These are phyloP conservation scores for Gaertneriomyces sp. DNA, from an alignment of 192 early-diverging fungal species.

Conservation along the genomic window DNA sequence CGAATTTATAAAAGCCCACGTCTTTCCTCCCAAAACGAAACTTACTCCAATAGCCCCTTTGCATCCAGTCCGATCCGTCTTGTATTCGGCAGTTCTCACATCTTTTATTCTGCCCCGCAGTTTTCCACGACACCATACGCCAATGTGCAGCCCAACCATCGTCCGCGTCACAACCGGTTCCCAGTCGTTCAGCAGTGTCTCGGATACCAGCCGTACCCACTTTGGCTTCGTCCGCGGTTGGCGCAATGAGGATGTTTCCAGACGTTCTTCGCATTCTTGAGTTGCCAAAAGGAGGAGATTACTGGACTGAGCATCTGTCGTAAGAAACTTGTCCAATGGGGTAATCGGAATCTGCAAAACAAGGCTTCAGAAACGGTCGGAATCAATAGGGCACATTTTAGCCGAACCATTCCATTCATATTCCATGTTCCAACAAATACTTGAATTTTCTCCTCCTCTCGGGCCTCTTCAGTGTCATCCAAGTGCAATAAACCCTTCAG, in stretches of 20 bases:
- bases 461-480: neutral
- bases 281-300: conserved; percentile 32
- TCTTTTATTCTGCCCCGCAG: neutral
- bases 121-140: conserved; percentile 21
- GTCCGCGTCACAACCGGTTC: conserved; percentile 20
- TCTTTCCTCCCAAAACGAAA: neutral
- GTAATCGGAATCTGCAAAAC: neutral
- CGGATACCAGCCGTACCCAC: conserved; percentile 25
- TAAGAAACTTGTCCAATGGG: neutral
- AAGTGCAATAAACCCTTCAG: neutral
- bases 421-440: conserved; percentile 46
- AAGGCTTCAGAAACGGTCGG: neutral
- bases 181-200: conserved; percentile 16
- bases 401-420: conserved; percentile 34
- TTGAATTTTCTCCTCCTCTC: conserved; percentile 13
- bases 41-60: conserved; percentile 15
- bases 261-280: conserved; percentile 33
- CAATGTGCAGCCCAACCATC: conserved; percentile 31
- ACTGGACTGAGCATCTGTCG: neutral
- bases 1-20: conserved; percentile 15
- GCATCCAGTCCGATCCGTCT: conserved; percentile 13
- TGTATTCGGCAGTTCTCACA: conserved; percentile 4
- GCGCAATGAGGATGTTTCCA: conserved; percentile 23
- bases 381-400: neutral
- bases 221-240: conserved; percentile 5